Evolutionary conservation across 257 asterid species (phyloP).

Genomic region (Solanum virginianum): DNA sequence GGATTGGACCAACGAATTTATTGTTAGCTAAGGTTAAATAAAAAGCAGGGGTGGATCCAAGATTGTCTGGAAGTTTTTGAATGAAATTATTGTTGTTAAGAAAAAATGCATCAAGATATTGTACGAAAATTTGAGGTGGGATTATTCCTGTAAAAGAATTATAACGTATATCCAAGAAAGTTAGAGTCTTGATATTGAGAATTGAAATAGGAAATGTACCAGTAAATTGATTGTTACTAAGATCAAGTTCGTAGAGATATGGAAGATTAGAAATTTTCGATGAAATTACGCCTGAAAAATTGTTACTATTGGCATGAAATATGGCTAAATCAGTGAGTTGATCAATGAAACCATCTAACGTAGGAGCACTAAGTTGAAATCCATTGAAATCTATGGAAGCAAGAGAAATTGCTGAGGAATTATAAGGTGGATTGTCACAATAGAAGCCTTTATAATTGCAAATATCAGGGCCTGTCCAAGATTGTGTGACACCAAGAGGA

Average conservation of each 20-base stretch:
- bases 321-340: slow-evolving; percentile 64
- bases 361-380: slow-evolving; percentile 45
- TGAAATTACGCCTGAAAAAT: slow-evolving; percentile 42
- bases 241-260: slow-evolving; percentile 55
- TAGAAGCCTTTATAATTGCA: slow-evolving; percentile 60
- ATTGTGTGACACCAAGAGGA: slow-evolving; percentile 45
- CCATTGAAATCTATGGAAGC: slow-evolving; percentile 77
- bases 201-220: slow-evolving; percentile 58
- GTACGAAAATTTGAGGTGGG: slow-evolving; percentile 42
- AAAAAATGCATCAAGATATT: slow-evolving; percentile 40
- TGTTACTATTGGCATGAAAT: slow-evolving; percentile 73
- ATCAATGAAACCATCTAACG: slow-evolving; percentile 58
- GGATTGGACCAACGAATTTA: slow-evolving; percentile 55
- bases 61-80: slow-evolving; percentile 29
- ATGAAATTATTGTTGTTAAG: slow-evolving; percentile 53
- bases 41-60: slow-evolving; percentile 1
- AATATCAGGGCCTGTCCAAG: slow-evolving; percentile 59
- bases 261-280: slow-evolving; percentile 34
- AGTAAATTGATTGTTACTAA: slow-evolving; percentile 59
- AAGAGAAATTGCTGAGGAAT: slow-evolving; percentile 48
- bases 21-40: slow-evolving; percentile 62
- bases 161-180: slow-evolving; percentile 59
- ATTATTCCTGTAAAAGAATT: slow-evolving; percentile 48
- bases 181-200: slow-evolving; percentile 23
- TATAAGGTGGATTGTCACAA: slow-evolving; percentile 59